Base-by-base conservation (phyloP, 1,284 basidiomycete species). In the Irpex sp. region DNA sequence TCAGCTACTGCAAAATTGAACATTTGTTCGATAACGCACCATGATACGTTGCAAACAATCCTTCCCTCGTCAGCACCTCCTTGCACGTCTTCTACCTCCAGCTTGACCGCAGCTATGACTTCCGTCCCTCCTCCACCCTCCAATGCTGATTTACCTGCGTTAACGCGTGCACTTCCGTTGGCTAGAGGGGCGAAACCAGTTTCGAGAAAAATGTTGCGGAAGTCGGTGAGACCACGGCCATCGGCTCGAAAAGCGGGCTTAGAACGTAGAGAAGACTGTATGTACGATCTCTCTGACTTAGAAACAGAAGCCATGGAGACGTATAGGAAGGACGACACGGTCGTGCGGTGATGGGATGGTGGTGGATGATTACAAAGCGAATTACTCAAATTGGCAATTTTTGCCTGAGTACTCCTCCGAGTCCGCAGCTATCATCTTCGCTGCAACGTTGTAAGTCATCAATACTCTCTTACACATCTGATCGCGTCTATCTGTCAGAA, bases 241-340 rank as follows among this genome's bases (percentile, higher is more conserved):
- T 94, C 87, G 2, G 82, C 79, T 58, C 91, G 85, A 31, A 85
- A 75, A 4, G 88, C 83, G 4, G 83, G 80, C 49, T 74, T 71
- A 1, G 83, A 79, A 11, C 83, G 76, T 5, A 93, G 76, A 0
- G 89, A 86, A 15, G 83, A 73, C 66, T 85, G 84, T 47, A 91
- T 88, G 71, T 89, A 93, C 1, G 89, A 83, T 69, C 83, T 84
- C 76, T 93, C 91, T 0, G 90, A 83, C 69, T 92, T 92, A 57
- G 90, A 92, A 59, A 86, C 74, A 1, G 82, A 79, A 35, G 68
- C 59, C 68, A 69, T 69, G 26, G 47, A 50, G 21, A 9, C 8
- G n/a, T 9, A 51, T 9, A 7, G 39, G 49, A 15, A 21, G 17
- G n/a, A 51, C 49, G 17, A 21, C 17, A 17, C 19, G 17, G 13